Evolutionary conservation across 192 early-diverging fungal species (phyloP), one percentile per base, ranked within the genome.

Genomic region (Coemansia sp.): DNA sequence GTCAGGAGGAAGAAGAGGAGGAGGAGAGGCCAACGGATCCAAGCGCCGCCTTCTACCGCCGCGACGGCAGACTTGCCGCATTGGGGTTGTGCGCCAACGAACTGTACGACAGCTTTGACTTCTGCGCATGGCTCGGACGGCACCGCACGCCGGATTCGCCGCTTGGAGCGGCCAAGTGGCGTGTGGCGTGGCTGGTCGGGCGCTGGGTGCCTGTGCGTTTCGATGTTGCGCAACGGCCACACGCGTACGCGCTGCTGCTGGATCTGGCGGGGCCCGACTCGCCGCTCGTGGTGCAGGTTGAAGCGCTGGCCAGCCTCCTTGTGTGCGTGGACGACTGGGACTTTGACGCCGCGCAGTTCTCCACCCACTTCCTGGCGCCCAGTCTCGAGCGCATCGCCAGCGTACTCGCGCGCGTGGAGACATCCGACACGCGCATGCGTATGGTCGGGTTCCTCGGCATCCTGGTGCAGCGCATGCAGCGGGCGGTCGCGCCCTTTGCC

Each of bases 281-380:
- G 68, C 91, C 93, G 37, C 68, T 94, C 69, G 88, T 92, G 43
- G 93, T 96, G 42, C 88, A 93, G 5, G 83, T 96, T 46, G 88
- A 91, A 13, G 88, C 94, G 12, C 85, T 90, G 13, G 72, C 86
- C 7, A 88, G 87, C 41, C 71, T 96, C 5, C 66, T 83, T 48
- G 68, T 63, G 36, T 88, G 90, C 42, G 80, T 98, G 32, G 93
- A 94, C 60, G 94, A 96, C 66, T 94, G 92, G 92, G 93, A 94
- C 62, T 96, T 96, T 82, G 91, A 92, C 26, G 67, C 88, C 8
- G 72, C 74, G 0, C 74, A 78, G 22, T 95, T 95, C 63, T 26
- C 26, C 26, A 63, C 76, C 26, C 88, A 90, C 3, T 95, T 86
- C 72, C 65, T 94, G 42, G 86, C 87, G 39, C 80, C 65, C 8